These are phyloP conservation scores for Aspergillus latus DNA, from an alignment of 2,329 filamentous ascomycete species.

Conservation along the genomic window DNA sequence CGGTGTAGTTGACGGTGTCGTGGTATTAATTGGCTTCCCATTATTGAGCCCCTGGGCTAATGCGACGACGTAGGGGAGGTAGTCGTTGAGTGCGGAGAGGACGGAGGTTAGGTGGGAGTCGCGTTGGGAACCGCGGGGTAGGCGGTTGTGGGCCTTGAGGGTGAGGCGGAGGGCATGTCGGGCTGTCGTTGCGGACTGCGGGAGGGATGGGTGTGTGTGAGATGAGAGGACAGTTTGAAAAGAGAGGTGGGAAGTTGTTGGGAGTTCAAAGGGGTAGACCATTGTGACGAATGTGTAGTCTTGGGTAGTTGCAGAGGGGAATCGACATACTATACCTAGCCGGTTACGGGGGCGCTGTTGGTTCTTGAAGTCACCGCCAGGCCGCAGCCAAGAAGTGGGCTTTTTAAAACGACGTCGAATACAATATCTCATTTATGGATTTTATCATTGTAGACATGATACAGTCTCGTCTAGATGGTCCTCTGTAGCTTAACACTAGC, in stretches of 20 bases:
- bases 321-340: background rate
- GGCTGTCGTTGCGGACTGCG: slow-evolving; percentile 76
- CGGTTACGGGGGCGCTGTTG: slow-evolving; percentile 17
- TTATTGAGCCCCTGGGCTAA: slow-evolving; percentile 71
- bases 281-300: slow-evolving; percentile 50
- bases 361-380: slow-evolving; percentile 24
- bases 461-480: background rate
- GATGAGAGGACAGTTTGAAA: slow-evolving; percentile 76
- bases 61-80: slow-evolving; percentile 80
- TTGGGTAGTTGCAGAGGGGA: slow-evolving; percentile 8
- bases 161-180: slow-evolving; percentile 79
- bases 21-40: slow-evolving; percentile 46
- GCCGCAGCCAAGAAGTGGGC: slow-evolving; percentile 16
- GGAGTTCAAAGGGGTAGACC: slow-evolving; percentile 86
- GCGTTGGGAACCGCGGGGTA: slow-evolving; percentile 67
- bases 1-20: slow-evolving; percentile 2
- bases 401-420: background rate
- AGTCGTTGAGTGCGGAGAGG: slow-evolving; percentile 68
- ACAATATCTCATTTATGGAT: background rate
- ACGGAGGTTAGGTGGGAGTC: slow-evolving; percentile 69
- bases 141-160: slow-evolving; percentile 85
- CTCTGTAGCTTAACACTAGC: slow-evolving; percentile 1
- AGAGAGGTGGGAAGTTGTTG: slow-evolving; percentile 83
- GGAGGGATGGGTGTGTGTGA: slow-evolving; percentile 83
- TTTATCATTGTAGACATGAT: background rate